phyloP scores from a whole-genome alignment of 768 basidiomycete genomes.

The Chlorophyllum brunneum region DNA sequence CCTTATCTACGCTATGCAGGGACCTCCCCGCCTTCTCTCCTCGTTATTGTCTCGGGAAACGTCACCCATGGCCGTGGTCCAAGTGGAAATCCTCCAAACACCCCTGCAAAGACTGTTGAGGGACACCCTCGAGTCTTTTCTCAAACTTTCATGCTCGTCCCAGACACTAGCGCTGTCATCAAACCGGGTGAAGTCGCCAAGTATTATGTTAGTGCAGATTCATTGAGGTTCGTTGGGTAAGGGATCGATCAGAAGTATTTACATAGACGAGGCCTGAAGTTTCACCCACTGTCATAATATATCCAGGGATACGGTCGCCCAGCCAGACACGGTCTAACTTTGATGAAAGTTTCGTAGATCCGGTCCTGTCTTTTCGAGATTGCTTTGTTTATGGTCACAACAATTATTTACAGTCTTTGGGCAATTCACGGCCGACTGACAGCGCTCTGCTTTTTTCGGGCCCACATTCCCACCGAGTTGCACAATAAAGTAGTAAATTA shows the following conservation, averaged over 20 bases:
- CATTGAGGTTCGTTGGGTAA: constrained; percentile 79
- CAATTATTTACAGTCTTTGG: no score
- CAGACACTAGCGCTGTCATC: constrained; percentile 62
- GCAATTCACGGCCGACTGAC: no score
- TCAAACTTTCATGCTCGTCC: constrained; percentile 83
- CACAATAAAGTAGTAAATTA: no score
- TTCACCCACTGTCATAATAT: no score
- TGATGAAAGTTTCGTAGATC: no score
- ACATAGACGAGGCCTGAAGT: neutral
- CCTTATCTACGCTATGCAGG: constrained; percentile 38
- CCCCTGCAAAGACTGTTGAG: constrained; percentile 53
- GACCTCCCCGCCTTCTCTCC: constrained; percentile 71
- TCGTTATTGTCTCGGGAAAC: constrained; percentile 77
- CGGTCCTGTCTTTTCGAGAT: no score
- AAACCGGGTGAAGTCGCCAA: constrained; percentile 74
- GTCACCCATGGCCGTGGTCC: constrained; percentile 68
- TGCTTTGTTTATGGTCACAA: no score
- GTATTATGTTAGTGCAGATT: constrained; percentile 78
- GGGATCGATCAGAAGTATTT: neutral
- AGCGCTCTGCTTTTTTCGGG: no score
- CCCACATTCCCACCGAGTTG: no score
- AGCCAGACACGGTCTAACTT: no score
- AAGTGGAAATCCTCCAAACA: constrained; percentile 51
- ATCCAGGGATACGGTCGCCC: no score
- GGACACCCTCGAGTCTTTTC: constrained; percentile 83